Conservation (phyloP, 108 stramenopile species). For the Chaetoceros tenuissimus region DNA sequence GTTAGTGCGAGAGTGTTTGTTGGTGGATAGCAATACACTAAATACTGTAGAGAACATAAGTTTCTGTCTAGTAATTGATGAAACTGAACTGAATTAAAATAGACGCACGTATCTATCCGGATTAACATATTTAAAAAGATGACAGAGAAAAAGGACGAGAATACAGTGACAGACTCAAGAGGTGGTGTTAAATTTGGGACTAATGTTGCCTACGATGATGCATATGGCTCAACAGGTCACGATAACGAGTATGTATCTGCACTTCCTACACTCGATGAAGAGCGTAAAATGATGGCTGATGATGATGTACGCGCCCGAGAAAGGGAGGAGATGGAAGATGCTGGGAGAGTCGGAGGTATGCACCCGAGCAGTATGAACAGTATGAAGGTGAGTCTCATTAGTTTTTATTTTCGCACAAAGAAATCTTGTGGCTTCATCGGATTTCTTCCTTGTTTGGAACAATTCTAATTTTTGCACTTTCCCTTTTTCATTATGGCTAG, state of each 20-base stretch:
- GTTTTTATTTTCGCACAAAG: not conserved
- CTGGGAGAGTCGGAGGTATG: slow-evolving; percentile 11
- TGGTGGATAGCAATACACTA: too few species aligned
- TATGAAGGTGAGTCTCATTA: not conserved
- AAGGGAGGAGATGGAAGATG: slow-evolving; percentile 28
- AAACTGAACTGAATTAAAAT: too few species aligned
- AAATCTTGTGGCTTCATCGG: too few species aligned
- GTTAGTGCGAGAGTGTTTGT: too few species aligned
- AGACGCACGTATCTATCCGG: too few species aligned
- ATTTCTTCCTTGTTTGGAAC: too few species aligned
- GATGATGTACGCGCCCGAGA: slow-evolving; percentile 8
- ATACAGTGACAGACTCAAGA: slow-evolving; percentile 16
- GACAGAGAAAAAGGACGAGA: not conserved
- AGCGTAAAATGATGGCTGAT: slow-evolving; percentile 17
- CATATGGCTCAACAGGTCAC: slow-evolving; percentile 17
- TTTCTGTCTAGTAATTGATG: too few species aligned
- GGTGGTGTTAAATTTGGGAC: slow-evolving; percentile 52
- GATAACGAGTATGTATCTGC: slow-evolving; percentile 23
- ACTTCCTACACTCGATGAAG: slow-evolving; percentile 38
- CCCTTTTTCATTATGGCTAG: not conserved
- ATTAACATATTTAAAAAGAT: too few species aligned
- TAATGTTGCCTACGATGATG: slow-evolving; percentile 38
- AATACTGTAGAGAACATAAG: too few species aligned
- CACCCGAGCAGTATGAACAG: slow-evolving; percentile 2
- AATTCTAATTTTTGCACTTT: slow-evolving; percentile 1